A percentile compares a stretch with the other conserved stretches of the same genome.
phyloP scores from a whole-genome alignment of 352 stramenopile genomes.

The Nothophytophthora sp. region DNA sequence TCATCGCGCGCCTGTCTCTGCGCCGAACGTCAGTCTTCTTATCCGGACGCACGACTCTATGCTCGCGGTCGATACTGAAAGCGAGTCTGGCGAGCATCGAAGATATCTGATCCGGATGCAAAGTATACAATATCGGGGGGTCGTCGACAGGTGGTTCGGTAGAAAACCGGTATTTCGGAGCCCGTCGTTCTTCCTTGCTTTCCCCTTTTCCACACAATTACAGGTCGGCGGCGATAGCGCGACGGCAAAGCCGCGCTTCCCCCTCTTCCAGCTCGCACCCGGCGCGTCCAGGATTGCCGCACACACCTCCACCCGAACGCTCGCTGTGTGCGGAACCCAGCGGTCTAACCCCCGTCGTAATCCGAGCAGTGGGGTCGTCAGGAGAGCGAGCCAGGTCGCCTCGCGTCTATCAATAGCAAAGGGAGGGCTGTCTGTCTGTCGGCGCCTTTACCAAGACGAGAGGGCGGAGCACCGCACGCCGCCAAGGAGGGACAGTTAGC shows the following conservation, averaged over 20 bases:
- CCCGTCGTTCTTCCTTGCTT: too few species aligned
- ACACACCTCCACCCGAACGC: constrained; percentile 3
- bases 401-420: constrained; percentile 3
- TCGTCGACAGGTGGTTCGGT: constrained; percentile 22
- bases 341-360: constrained; percentile 1
- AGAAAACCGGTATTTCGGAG: constrained; percentile 5
- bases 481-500: neutral
- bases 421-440: constrained; percentile 11
- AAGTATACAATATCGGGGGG: constrained; percentile 21
- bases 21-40: too few species aligned
- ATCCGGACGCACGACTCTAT: too few species aligned
- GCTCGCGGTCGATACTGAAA: too few species aligned
- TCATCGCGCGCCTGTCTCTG: too few species aligned
- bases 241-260: constrained; percentile 23
- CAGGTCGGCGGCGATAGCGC: constrained; percentile 11
- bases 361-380: constrained; percentile 18
- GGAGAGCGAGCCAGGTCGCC: too few species aligned
- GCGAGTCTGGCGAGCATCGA: too few species aligned
- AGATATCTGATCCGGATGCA: constrained; percentile 21
- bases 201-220: constrained; percentile 18
- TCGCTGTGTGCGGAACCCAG: constrained; percentile 3
- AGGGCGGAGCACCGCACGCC: neutral
- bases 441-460: constrained; percentile 23
- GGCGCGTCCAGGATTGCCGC: constrained; percentile 1
- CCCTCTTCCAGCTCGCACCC: constrained; percentile 6